Evolutionary conservation across 352 stramenopile species (phyloP), one percentile per base, ranked within the genome.

Genomic region (Phytophthora fragariae): DNA sequence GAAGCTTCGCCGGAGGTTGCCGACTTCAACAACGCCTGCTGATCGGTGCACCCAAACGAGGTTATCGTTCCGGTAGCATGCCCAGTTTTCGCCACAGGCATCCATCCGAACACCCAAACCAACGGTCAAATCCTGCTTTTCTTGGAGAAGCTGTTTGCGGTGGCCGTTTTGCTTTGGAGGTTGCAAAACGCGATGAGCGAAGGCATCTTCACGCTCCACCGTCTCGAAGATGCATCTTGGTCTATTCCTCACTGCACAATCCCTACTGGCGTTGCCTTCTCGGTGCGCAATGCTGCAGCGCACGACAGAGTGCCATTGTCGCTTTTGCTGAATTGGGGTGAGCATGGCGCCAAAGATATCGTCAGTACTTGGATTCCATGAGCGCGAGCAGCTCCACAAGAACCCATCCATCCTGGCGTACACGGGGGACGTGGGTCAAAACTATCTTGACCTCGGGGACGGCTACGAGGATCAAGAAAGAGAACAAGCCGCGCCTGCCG

Each of bases 351-450:
- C 67, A 27, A 79, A 75, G 55, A 54, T 79, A 54, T 70, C 68
- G 5, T 70, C 58, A 0, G 52, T 59, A 5, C 62, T 72, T 56
- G 68, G 57, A 44, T 79, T 73, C 19, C 68, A 68, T 12, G 72
- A 79, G 14, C 57, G 57, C 31, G 61, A 79, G 57, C 72, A 73
- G 33, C 67, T 70, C 14, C 39, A 68, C 57, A 75, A 76, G 53
- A 76, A 72, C 19, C 52, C 68, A 24, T 79, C 72, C 35, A 75
- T 79, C 3, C 52, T 79, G 33, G 61, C 68, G 6, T 79, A 72
- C 54, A 69, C 72, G 10, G 67, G 67, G 6, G 72, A 79, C 24
- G 62, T 70, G 24, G 67, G 67, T n/a, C 67, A 65, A 65, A 72
- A 79, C 53, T 76, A 79, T 33, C 53, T 73, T 4, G 72, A 75